Evolutionary conservation across 495 filamentous ascomycete genomes (phyloP), one percentile per base, ranked within the genome.

Genomic region (Tuber umbilicatum): DNA sequence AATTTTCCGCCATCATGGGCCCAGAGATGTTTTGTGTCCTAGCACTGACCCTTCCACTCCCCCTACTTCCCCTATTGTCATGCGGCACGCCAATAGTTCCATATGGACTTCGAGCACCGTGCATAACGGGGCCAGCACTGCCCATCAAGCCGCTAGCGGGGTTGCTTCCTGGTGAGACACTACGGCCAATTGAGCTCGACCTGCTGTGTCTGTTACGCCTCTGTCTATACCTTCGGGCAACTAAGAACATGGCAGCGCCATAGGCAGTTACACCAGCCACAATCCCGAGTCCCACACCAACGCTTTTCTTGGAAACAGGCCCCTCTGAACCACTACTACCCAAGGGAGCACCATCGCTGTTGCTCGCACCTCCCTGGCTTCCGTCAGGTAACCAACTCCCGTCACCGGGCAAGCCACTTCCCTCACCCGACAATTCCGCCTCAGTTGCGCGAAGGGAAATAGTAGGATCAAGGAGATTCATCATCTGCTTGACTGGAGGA

Each of bases 221-320:
- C 85, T 91, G 91, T 86, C 93, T 94, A 88, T 98, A 99, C 75
- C 95, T 88, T 68, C 96, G 89, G 38, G 95, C 95, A 77, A 98
- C 88, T 83, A 94, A 91, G 85, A 98, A 96, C 95, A 99, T 98
- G 83, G 93, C 96, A n/a, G 92, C 94, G 82, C 94, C 96, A 80
- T 99, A 99, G n/a, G 90, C 91, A 68, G 90, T 90, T 23, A 93
- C 93, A 80, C 93, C 93, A 64, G 87, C 89, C 42, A 93, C 89
- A 71, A 92, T 91, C 79, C 91, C 92, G 69, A 90, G 85, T 69
- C 89, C 92, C 82, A 97, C 93, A 77, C 91, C 93, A 69, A 93
- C 91, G n/a, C 91, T 94, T 80, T 91, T 92, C 73, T 89, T 89
- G 71, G 88, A 88, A 70, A 93, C 88, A 38, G 87, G 85, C 60